phyloP scores from a whole-genome alignment of 2,329 filamentous ascomycete genomes.

The Paecilomyces niveus region DNA sequence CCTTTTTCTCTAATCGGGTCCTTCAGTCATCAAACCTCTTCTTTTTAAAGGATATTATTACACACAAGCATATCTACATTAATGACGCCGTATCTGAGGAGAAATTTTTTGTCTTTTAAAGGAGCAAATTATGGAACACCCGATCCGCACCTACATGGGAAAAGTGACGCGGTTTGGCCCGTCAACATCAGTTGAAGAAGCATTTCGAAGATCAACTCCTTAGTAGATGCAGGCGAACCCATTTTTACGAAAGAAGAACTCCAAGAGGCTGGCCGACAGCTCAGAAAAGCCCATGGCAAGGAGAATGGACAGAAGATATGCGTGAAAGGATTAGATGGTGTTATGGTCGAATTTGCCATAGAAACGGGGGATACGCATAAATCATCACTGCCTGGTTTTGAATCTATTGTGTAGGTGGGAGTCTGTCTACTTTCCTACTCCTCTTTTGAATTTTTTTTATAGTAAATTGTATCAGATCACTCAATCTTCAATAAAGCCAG shows the following conservation, averaged over 20 bases:
- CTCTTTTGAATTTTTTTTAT: not conserved
- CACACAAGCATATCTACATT: not conserved
- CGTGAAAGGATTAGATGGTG: constrained; percentile 3
- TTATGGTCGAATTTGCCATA: constrained; percentile 1
- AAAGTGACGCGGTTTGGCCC: not conserved
- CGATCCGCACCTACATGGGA: not conserved
- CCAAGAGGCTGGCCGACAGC: not conserved
- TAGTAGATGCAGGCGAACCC: not conserved
- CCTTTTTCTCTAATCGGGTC: not conserved
- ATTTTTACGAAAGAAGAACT: constrained; percentile 3
- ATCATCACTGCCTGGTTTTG: constrained; percentile 1
- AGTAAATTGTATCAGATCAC: not conserved
- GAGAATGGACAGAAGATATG: not conserved
- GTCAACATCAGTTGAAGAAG: constrained; percentile 3
- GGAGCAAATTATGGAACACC: not conserved
- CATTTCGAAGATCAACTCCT: constrained; percentile 1
- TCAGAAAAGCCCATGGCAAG: not conserved
- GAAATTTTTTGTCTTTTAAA: not conserved
- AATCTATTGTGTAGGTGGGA: constrained; percentile 3
- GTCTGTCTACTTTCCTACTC: not conserved
- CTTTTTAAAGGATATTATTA: not conserved
- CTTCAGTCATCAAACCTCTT: not conserved
- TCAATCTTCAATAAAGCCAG: not conserved
- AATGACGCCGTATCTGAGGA: not conserved
- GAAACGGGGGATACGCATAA: constrained; percentile 1